A percentile compares a stretch with the other conserved stretches of the same genome.
phyloP scores from a whole-genome alignment of 805 yeast genomes.

The Candida morakotiae region DNA sequence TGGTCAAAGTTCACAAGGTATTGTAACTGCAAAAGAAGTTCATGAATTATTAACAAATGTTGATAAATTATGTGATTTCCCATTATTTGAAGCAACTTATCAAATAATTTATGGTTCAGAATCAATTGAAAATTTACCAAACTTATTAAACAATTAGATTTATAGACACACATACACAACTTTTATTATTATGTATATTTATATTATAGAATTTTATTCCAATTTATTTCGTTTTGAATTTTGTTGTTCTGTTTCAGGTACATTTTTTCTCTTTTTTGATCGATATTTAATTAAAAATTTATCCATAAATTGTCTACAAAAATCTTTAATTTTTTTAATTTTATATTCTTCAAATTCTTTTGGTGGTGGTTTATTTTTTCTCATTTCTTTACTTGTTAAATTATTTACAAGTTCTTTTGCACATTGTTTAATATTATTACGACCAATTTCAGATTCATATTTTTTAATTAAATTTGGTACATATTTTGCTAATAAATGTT shows the following conservation, averaged over 20 bases:
- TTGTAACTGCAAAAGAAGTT: slow-evolving; percentile 44
- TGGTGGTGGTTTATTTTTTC: slow-evolving; percentile 47
- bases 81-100: slow-evolving; percentile 45
- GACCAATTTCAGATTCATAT: slow-evolving; percentile 63
- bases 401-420: slow-evolving; percentile 73
- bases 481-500: slow-evolving; percentile 55
- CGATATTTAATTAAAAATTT: slow-evolving; percentile 51
- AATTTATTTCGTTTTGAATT: background rate
- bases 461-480: slow-evolving; percentile 77
- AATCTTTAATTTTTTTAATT: slow-evolving; percentile 63
- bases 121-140: slow-evolving; percentile 38
- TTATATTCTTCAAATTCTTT: slow-evolving; percentile 59
- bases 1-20: slow-evolving; percentile 46
- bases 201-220: background rate
- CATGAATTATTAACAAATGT: slow-evolving; percentile 40
- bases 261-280: slow-evolving; percentile 27
- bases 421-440: slow-evolving; percentile 69
- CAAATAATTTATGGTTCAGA: slow-evolving; percentile 39
- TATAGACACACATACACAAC: no score
- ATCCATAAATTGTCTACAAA: slow-evolving; percentile 61
- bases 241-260: background rate
- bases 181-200: no score
- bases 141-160: slow-evolving; percentile 25
- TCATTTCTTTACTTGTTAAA: slow-evolving; percentile 65
- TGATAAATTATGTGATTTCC: slow-evolving; percentile 32